These are phyloP conservation scores for Agrostemma githago DNA, from an alignment of 148 eudicot species.

Conservation along the genomic window DNA sequence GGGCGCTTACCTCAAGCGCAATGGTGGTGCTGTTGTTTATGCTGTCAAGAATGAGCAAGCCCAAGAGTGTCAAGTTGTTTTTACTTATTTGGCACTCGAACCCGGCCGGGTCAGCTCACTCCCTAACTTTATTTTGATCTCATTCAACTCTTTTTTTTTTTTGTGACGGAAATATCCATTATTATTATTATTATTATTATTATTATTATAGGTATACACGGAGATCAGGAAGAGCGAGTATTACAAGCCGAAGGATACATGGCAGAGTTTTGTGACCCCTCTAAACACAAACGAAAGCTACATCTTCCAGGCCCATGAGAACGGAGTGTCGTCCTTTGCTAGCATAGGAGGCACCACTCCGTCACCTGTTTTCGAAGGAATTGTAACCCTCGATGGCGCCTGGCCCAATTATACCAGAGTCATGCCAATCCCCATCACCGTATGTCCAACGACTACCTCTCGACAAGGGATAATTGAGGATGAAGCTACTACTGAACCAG, in stretches of 20 bases:
- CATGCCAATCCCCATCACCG: too few species aligned
- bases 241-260: neutral
- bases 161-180: too few species aligned
- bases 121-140: neutral
- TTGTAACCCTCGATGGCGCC: neutral
- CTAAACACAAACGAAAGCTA: neutral
- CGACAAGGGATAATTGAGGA: too few species aligned
- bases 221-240: neutral
- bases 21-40: neutral
- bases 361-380: slow-evolving; percentile 14
- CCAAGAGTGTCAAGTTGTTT: neutral
- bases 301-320: neutral
- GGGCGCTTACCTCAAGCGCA: slow-evolving; percentile 4
- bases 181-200: too few species aligned
- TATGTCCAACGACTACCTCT: too few species aligned
- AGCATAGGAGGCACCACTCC: neutral
- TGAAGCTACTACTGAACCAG: too few species aligned
- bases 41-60: neutral
- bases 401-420: neutral
- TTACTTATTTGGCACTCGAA: neutral
- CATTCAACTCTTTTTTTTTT: too few species aligned
- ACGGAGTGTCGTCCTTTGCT: slow-evolving; percentile 5
- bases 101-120: neutral
- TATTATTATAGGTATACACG: neutral
- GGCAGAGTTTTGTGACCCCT: neutral